Base-by-base conservation (phyloP, 306 rosid genomes). In the Trifolium repens region DNA sequence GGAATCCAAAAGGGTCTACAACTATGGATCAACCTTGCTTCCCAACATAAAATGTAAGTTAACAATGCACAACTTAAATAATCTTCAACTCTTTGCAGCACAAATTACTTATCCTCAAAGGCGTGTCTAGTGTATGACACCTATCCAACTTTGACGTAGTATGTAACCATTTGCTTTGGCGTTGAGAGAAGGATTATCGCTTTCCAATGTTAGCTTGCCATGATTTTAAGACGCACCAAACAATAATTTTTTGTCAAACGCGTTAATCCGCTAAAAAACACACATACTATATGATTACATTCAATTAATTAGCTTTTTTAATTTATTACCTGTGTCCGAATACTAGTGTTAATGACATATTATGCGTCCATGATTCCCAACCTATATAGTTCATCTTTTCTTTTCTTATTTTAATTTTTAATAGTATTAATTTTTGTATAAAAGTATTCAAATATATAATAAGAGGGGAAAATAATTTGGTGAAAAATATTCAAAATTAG, bases 1-100 rank as follows among this genome's bases (percentile, higher is more conserved):
- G 97, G 97, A 19, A 88, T 94, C 19, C 97, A 94, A 73, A 89
- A 81, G 89, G 99, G 99, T 70, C 68, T 94, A 0, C 99, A 94
- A 34, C 76, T 94, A 7, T 94, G 99, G 99, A 92, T 94, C 71
- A 94, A 94, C 59, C 94, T 94, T 34, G 77, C 99, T 77, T 92
- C 99, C 79, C 76, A 90, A 75, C 44, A 94, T 57, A 94, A 94
- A 87, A 92, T 94, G 99, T 90, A 79, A 46, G 87, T 66, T 3
- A 0, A 22, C 12, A 27, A 37, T 30, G 5, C 16, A 26, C 26
- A 57, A 1, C 13, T 9, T 17, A 17, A 2, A 32, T 32, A 4
- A 1, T 4, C 35, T 32, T 32, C 0, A 1, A 43, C 4, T 43
- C 47, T 10, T 12, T 2, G 4, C 4, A 11, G 3, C 47, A 43